These are phyloP conservation scores for Arthrobotrys iridis DNA, from an alignment of 2,329 filamentous ascomycete genomes.

Conservation along the genomic window DNA sequence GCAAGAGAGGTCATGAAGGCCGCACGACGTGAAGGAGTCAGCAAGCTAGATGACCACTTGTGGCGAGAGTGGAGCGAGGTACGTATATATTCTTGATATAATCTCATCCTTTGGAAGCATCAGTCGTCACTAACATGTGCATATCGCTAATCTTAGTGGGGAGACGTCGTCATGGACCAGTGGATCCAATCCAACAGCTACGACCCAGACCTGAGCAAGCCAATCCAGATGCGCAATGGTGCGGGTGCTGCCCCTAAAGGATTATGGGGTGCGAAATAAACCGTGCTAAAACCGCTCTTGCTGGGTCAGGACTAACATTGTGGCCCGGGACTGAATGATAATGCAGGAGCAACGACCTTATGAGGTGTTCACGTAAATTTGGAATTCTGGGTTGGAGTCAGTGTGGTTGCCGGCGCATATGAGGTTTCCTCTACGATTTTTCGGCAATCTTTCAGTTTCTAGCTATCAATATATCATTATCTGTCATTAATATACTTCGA, in stretches of 20 bases:
- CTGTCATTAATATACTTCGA: neutral
- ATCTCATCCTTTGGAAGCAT: neutral
- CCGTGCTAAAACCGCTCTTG: neutral
- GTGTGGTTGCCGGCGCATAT: slow-evolving; percentile 15
- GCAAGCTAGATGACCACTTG: slow-evolving; percentile 31
- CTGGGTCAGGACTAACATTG: neutral
- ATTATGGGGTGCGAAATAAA: slow-evolving; percentile 32
- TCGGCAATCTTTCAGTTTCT: neutral
- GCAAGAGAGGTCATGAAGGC: slow-evolving; percentile 83
- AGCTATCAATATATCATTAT: neutral
- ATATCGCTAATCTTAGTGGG: slow-evolving; percentile 47
- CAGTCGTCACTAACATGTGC: slow-evolving; percentile 23
- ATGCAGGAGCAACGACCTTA: slow-evolving; percentile 20
- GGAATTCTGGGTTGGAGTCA: slow-evolving; percentile 7
- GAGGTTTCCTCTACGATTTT: neutral
- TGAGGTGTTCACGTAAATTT: neutral
- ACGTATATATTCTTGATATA: slow-evolving; percentile 1
- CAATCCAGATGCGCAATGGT: slow-evolving; percentile 32
- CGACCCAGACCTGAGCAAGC: slow-evolving; percentile 41
- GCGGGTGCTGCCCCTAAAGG: slow-evolving; percentile 17
- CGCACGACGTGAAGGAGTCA: slow-evolving; percentile 74
- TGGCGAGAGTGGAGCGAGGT: slow-evolving; percentile 54
- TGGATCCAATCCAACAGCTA: slow-evolving; percentile 52
- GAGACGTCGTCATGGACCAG: slow-evolving; percentile 53
- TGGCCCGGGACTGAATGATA: neutral